Evolutionary conservation across 1,284 basidiomycete genomes (phyloP).

Genomic region (Austroboletus niveus): DNA sequence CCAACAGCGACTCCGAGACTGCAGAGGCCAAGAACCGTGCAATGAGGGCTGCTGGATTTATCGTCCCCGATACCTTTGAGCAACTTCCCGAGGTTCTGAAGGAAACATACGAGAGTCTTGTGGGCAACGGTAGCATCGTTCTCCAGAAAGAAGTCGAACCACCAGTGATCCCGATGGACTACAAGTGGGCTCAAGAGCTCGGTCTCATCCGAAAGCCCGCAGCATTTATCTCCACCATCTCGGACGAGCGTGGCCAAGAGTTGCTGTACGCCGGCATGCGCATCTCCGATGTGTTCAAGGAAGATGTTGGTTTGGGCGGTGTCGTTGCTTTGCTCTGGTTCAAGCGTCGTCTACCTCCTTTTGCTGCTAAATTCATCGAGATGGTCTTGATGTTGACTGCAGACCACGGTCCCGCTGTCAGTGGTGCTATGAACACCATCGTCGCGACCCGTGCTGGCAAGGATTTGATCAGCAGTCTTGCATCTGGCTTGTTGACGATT

Average conservation of each 20-base stretch:
- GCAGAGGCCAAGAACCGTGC: constrained; percentile 97
- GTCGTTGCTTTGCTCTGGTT: constrained; percentile 97
- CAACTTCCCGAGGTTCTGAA: constrained; percentile 86
- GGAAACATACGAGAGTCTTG: constrained; percentile 85
- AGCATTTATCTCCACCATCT: constrained; percentile 99
- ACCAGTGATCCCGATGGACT: constrained; percentile 98
- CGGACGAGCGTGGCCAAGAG: constrained; percentile 98
- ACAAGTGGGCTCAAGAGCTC: constrained; percentile 99
- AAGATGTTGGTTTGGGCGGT: constrained; percentile 96
- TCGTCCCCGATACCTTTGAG: constrained; percentile 98
- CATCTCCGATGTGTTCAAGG: constrained; percentile 98
- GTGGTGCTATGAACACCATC: constrained; percentile 99
- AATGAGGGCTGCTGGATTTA: constrained; percentile 94
- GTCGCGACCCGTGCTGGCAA: constrained; percentile 98
- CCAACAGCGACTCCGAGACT: constrained; percentile 96
- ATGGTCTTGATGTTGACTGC: constrained; percentile 99
- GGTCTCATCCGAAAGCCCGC: constrained; percentile 98
- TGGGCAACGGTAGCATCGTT: constrained; percentile 67
- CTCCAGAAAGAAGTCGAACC: constrained; percentile 84
- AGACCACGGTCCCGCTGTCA: constrained; percentile 97
- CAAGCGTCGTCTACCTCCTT: constrained; percentile 86
- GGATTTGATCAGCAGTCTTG: constrained; percentile 95
- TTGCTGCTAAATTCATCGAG: constrained; percentile 96
- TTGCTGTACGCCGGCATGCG: constrained; percentile 98
- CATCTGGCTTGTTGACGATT: constrained; percentile 95